These are phyloP conservation scores for Nothophytophthora sp. DNA, from an alignment of 352 stramenopile genomes.

Conservation along the genomic window DNA sequence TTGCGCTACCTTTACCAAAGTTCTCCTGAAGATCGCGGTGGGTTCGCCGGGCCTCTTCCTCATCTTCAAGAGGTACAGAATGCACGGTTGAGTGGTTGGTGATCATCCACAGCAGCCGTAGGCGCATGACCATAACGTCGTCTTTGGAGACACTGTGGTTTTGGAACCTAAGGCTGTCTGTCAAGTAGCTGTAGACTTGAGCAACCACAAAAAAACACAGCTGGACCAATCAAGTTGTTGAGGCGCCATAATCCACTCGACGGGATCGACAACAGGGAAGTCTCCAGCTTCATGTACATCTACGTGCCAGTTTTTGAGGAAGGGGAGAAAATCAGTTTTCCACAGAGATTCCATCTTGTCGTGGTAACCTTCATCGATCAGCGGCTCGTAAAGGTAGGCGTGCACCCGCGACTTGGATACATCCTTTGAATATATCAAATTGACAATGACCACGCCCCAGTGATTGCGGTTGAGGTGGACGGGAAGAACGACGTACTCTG, in stretches of 20 bases:
- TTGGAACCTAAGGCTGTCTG: neutral
- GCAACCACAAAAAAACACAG: constrained; percentile 2
- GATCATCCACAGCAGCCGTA: constrained; percentile 6
- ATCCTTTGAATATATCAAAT: neutral
- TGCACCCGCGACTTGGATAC: neutral
- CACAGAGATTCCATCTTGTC: constrained; percentile 1
- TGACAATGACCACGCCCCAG: constrained; percentile 7
- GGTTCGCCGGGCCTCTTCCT: no score
- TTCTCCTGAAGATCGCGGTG: no score
- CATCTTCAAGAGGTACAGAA: no score
- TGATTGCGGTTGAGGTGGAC: constrained; percentile 4
- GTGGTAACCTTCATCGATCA: constrained; percentile 6
- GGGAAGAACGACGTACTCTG: neutral
- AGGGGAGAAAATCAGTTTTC: neutral
- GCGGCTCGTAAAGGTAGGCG: constrained; percentile 7
- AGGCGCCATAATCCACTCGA: neutral
- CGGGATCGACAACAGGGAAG: neutral
- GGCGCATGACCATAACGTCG: neutral
- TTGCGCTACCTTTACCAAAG: no score
- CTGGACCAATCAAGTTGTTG: neutral
- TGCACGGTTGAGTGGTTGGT: constrained; percentile 1
- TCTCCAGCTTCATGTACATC: no score
- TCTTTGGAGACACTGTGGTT: neutral
- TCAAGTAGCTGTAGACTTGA: constrained; percentile 1
- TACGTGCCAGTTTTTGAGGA: neutral